Conservation (phyloP, 2,329 filamentous ascomycete genomes). For the Allantophomopsis cytisporea region DNA sequence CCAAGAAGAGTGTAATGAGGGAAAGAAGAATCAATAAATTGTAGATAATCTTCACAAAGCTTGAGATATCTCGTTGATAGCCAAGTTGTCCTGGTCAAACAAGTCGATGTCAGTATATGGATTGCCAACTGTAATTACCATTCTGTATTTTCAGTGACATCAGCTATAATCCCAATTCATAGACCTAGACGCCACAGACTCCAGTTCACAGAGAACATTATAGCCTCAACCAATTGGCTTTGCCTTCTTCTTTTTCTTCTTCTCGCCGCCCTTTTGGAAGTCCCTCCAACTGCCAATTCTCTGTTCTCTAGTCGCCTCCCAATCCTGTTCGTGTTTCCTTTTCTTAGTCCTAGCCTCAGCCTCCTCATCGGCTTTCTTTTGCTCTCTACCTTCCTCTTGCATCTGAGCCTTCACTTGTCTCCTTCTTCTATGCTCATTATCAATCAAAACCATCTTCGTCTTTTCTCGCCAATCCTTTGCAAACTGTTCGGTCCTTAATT, state of each 20-base stretch:
- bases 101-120: no score
- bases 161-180: neutral
- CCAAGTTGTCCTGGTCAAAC: no score
- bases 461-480: constrained; percentile 81
- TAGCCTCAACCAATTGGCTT: constrained; percentile 15
- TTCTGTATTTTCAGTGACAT: no score
- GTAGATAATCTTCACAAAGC: no score
- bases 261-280: constrained; percentile 61
- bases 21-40: no score
- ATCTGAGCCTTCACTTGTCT: constrained; percentile 86
- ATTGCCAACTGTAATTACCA: no score
- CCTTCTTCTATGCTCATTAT: constrained; percentile 75
- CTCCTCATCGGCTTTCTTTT: constrained; percentile 78
- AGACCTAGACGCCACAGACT: neutral
- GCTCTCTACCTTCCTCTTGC: constrained; percentile 88
- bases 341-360: constrained; percentile 68
- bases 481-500: constrained; percentile 76
- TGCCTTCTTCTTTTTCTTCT: constrained; percentile 54
- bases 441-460: constrained; percentile 76
- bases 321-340: constrained; percentile 85
- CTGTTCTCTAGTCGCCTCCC: constrained; percentile 85
- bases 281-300: constrained; percentile 89
- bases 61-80: no score
- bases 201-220: neutral
- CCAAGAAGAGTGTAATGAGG: no score